Evolutionary conservation across 805 yeast genomes (phyloP).

Genomic region (Yamadazyma insecticola): DNA sequence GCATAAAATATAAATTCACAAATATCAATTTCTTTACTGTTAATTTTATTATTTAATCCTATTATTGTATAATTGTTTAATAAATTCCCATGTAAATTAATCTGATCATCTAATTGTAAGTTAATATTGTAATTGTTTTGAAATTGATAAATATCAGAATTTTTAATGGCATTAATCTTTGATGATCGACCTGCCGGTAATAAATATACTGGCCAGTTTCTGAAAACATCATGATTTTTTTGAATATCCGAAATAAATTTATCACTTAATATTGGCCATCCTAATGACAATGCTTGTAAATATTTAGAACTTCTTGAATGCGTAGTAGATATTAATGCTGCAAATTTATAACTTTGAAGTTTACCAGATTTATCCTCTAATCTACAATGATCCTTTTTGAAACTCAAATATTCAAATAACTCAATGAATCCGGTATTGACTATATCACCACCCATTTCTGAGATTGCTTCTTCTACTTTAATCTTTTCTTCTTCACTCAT

Average conservation of each 20-base stretch:
- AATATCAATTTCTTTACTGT: slow-evolving; percentile 26
- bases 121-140: slow-evolving; percentile 30
- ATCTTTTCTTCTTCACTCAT: slow-evolving; percentile 18
- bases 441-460: slow-evolving; percentile 20
- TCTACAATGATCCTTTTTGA: slow-evolving; percentile 2
- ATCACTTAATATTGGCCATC: slow-evolving; percentile 79
- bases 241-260: slow-evolving; percentile 50
- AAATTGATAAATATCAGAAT: slow-evolving; percentile 46
- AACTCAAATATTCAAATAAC: slow-evolving; percentile 20
- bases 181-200: slow-evolving; percentile 71
- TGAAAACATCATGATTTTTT: slow-evolving; percentile 8
- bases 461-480: slow-evolving; percentile 3
- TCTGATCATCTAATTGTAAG: slow-evolving; percentile 33
- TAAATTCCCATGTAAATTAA: slow-evolving; percentile 32
- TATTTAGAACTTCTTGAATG: slow-evolving; percentile 69
- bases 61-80: slow-evolving; percentile 35
- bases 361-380: slow-evolving; percentile 6
- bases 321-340: slow-evolving; percentile 58
- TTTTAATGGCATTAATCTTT: slow-evolving; percentile 38
- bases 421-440: slow-evolving; percentile 33
- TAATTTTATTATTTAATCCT: slow-evolving; percentile 21
- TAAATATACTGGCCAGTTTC: slow-evolving; percentile 49
- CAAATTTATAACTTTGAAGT: slow-evolving; percentile 41
- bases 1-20: slow-evolving; percentile 42
- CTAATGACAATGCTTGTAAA: slow-evolving; percentile 69